A percentile compares a stretch with the other conserved stretches of the same genome.
Evolutionary conservation across 352 stramenopile genomes (phyloP).

Genomic region (Plasmopara viticola): DNA sequence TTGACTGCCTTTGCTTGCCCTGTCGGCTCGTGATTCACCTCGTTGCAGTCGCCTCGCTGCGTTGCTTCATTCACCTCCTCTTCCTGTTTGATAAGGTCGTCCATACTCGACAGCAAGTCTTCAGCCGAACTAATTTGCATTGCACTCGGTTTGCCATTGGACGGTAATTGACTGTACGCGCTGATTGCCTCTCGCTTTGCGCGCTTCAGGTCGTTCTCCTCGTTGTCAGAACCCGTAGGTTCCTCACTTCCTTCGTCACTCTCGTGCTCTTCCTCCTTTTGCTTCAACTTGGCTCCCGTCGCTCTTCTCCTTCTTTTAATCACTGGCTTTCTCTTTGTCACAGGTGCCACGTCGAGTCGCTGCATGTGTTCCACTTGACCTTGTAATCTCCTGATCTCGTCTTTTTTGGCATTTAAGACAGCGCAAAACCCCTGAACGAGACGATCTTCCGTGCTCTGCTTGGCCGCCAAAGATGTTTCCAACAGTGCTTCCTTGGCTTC

Average conservation of each 20-base stretch:
- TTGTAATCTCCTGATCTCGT: conserved; percentile 44
- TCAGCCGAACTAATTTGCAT: conserved; percentile 33
- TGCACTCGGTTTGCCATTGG: conserved; percentile 15
- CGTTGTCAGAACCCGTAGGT: conserved; percentile 2
- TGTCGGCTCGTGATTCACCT: background rate
- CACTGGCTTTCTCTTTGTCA: conserved; percentile 8
- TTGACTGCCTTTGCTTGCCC: background rate
- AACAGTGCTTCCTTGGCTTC: conserved; percentile 40
- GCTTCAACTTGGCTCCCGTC: conserved; percentile 31
- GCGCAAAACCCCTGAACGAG: conserved; percentile 41
- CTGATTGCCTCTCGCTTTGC: conserved; percentile 19
- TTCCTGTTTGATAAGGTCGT: conserved; percentile 34
- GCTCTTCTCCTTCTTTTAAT: conserved; percentile 6
- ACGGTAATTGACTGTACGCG: conserved; percentile 34
- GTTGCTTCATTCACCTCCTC: conserved; percentile 10
- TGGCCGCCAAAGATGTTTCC: conserved; percentile 31
- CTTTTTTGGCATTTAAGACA: conserved; percentile 58
- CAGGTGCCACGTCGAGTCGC: background rate
- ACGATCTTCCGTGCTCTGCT: conserved; percentile 39
- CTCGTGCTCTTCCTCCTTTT: conserved; percentile 9
- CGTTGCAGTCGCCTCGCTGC: conserved; percentile 1
- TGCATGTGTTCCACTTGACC: conserved; percentile 18
- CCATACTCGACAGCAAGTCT: conserved; percentile 38
- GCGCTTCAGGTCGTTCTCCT: conserved; percentile 12
- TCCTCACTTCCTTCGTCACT: conserved; percentile 20